phyloP scores from a whole-genome alignment of 108 stramenopile genomes.

The Pseudonitzschia pungens region DNA sequence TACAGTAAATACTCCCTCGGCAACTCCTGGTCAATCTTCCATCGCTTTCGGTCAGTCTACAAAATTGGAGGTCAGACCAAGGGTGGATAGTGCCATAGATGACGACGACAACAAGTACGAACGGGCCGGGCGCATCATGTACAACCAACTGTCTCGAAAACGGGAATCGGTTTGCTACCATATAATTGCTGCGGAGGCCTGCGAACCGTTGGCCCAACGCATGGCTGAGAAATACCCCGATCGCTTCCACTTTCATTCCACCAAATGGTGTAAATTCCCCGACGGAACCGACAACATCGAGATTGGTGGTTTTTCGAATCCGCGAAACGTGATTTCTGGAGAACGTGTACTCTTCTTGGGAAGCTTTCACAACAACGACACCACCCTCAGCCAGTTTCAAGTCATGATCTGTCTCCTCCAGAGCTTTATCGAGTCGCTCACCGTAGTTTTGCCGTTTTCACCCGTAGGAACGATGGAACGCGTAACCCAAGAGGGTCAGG shows the following conservation, averaged over 20 bases:
- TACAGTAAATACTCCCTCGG: not conserved
- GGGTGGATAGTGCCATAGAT: no score
- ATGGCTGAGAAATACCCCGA: conserved; percentile 58
- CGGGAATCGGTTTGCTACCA: conserved; percentile 52
- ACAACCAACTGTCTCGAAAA: conserved; percentile 37
- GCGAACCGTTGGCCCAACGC: conserved; percentile 39
- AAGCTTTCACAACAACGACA: conserved; percentile 90
- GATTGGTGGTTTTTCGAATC: conserved; percentile 72
- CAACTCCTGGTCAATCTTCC: not conserved
- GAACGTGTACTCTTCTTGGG: conserved; percentile 85
- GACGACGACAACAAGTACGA: conserved; percentile 6
- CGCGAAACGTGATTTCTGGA: conserved; percentile 74
- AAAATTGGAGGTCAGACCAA: no score
- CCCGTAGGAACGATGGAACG: conserved; percentile 90
- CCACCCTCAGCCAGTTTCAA: conserved; percentile 88
- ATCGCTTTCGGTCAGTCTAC: no score
- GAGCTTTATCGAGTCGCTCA: conserved; percentile 75
- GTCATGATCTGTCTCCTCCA: conserved; percentile 85
- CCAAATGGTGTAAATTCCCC: conserved; percentile 83
- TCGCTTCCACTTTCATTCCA: conserved; percentile 76
- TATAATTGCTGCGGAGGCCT: conserved; percentile 54
- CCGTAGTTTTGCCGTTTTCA: conserved; percentile 86
- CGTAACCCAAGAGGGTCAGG: conserved; percentile 75
- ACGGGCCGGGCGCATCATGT: conserved; percentile 42
- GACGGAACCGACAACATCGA: conserved; percentile 82